Conservation (phyloP, 371 early-diverging fungal species). For the Haplosporangium sp. region DNA sequence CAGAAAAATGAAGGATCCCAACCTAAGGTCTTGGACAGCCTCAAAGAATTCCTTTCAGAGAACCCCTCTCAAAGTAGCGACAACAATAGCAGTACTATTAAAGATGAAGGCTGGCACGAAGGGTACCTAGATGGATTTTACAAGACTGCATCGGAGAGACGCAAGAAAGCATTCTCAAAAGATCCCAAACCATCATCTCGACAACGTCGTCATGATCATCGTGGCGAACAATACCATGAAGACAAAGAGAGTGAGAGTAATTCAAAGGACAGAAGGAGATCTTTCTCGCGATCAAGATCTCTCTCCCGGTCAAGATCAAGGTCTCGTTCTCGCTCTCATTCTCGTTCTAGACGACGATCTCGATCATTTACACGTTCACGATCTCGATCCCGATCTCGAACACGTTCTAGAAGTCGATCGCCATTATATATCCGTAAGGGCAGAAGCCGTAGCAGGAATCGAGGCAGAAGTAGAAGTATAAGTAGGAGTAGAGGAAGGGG, state of each 20-base stretch:
- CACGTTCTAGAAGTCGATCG: conserved; percentile 32
- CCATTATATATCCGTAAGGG: conserved; percentile 10
- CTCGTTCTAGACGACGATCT: conserved; percentile 11
- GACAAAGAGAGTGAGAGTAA: not conserved
- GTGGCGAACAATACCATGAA: not conserved
- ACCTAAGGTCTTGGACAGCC: conserved; percentile 47
- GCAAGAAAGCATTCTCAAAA: conserved; percentile 22
- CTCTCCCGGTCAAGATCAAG: conserved; percentile 24
- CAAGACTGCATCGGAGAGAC: conserved; percentile 32
- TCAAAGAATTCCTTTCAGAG: conserved; percentile 64
- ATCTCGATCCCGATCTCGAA: conserved; percentile 13
- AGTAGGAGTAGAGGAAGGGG: too few relatives aligned
- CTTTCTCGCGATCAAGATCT: conserved; percentile 23
- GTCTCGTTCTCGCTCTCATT: conserved; percentile 21
- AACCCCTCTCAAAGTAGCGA: conserved; percentile 46
- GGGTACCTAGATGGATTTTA: conserved; percentile 63
- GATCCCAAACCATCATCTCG: conserved; percentile 15
- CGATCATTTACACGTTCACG: conserved; percentile 26
- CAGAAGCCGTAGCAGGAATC: conserved; percentile 8
- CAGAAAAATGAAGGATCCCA: conserved; percentile 45
- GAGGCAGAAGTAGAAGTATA: not conserved
- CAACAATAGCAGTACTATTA: conserved; percentile 29
- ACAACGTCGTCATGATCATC: not conserved
- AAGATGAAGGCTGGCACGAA: conserved; percentile 72
- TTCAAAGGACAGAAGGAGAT: conserved; percentile 2